A percentile compares a stretch with the other conserved stretches of the same genome.
phyloP scores from a whole-genome alignment of 2,329 filamentous ascomycete genomes.

The Alternaria ethzedia region DNA sequence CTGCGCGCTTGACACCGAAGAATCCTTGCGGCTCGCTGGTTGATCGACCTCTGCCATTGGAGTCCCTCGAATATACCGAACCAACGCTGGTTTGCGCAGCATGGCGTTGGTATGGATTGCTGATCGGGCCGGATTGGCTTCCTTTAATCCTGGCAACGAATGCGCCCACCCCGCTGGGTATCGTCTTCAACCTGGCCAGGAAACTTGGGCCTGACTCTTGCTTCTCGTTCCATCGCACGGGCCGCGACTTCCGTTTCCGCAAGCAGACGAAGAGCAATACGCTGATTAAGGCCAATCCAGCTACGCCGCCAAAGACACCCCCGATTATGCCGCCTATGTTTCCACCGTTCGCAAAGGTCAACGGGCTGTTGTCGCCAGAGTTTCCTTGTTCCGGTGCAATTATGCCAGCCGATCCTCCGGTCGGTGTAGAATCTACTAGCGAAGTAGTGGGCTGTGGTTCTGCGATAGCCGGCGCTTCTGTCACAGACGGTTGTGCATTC shows the following conservation, averaged over 20 bases:
- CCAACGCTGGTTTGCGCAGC: conserved; percentile 38
- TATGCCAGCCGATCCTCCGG: conserved; percentile 35
- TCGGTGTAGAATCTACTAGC: conserved; percentile 18
- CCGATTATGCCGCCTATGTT: conserved; percentile 44
- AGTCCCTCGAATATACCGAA: conserved; percentile 40
- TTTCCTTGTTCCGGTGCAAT: conserved; percentile 34
- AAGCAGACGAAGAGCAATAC: conserved; percentile 43
- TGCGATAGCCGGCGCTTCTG: conserved; percentile 16
- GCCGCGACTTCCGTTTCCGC: conserved; percentile 37
- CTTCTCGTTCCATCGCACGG: conserved; percentile 27
- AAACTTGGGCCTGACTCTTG: conserved; percentile 13
- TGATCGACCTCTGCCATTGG: conserved; percentile 32
- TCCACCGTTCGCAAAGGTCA: conserved; percentile 28
- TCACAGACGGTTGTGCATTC: conserved; percentile 14
- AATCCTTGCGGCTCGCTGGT: conserved; percentile 38
- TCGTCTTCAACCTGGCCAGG: conserved; percentile 26
- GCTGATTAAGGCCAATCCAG: conserved; percentile 40
- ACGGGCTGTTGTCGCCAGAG: conserved; percentile 13
- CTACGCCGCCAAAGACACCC: conserved; percentile 44
- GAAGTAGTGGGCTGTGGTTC: conserved; percentile 25
- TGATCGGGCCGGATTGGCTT: conserved; percentile 32
- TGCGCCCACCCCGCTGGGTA: conserved; percentile 27
- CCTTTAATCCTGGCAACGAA: conserved; percentile 39
- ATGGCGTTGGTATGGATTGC: conserved; percentile 40
- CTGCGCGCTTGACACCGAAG: conserved; percentile 28